phyloP scores from a whole-genome alignment of 1,284 basidiomycete species.

The Polyporus tsugae region DNA sequence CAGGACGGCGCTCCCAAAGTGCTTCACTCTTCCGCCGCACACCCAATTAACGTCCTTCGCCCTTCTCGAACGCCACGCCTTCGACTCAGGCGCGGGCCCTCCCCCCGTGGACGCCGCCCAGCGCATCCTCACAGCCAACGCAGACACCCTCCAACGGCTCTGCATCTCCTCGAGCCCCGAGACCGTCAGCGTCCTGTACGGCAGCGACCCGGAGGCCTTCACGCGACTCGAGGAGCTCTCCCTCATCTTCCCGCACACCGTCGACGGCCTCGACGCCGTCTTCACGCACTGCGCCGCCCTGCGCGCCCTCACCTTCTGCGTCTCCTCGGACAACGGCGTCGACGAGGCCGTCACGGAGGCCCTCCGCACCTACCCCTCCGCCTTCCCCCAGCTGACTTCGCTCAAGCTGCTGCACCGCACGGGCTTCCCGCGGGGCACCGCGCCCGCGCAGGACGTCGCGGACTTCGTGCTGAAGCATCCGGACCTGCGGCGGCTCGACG shows the following conservation, averaged over 20 bases:
- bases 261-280: conserved; percentile 9
- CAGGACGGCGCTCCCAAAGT: conserved; percentile 7
- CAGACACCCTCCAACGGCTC: background rate
- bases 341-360: conserved; percentile 4
- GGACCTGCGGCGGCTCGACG: conserved; percentile 8
- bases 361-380: conserved; percentile 2
- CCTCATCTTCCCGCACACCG: conserved; percentile 6
- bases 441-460: conserved; percentile 10
- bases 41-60: conserved; percentile 2
- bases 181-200: background rate
- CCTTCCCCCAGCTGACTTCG: background rate
- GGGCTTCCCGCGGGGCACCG: conserved; percentile 7
- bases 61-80: conserved; percentile 7
- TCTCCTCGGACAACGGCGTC: conserved; percentile 3
- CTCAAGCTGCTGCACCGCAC: conserved; percentile 9
- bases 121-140: background rate
- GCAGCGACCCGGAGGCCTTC: conserved; percentile 2
- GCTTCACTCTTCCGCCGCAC: background rate
- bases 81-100: background rate
- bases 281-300: conserved; percentile 5
- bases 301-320: conserved; percentile 3
- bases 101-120: conserved; percentile 2
- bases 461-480: background rate
- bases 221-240: conserved; percentile 7
- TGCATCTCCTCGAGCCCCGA: conserved; percentile 8